Evolutionary conservation across 768 basidiomycete species (phyloP).

Genomic region (Botryobasidium botryosum): DNA sequence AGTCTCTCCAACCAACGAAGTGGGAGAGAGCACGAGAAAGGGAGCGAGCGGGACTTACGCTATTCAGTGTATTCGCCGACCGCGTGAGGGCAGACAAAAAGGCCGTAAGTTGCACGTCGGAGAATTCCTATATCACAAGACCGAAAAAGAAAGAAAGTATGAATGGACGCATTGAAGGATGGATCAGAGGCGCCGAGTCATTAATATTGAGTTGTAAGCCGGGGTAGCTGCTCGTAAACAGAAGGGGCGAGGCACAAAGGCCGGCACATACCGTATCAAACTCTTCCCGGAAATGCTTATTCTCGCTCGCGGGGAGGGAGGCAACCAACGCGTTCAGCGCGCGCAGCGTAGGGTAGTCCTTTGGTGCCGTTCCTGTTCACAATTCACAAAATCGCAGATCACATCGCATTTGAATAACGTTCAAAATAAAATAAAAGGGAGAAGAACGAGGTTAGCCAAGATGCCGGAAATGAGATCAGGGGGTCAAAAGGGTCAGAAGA

Average conservation of each 20-base stretch:
- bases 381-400: too few relatives aligned
- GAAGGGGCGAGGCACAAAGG: constrained; percentile 8
- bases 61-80: constrained; percentile 72
- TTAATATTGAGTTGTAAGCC: background rate
- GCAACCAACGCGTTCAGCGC: constrained; percentile 75
- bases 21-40: background rate
- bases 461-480: background rate
- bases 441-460: background rate
- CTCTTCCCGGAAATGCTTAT: constrained; percentile 68
- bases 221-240: background rate
- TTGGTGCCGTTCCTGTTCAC: constrained; percentile 46
- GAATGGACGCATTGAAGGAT: background rate
- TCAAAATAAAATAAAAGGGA: background rate
- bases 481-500: too few relatives aligned
- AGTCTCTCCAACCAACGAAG: too few relatives aligned
- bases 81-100: constrained; percentile 81
- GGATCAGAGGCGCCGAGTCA: background rate
- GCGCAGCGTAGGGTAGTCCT: constrained; percentile 68
- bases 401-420: background rate
- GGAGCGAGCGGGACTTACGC: constrained; percentile 36
- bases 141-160: background rate
- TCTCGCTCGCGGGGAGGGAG: constrained; percentile 74
- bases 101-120: constrained; percentile 84
- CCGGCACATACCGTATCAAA: constrained; percentile 54
- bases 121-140: constrained; percentile 61